Base-by-base conservation (phyloP, 2,329 filamentous ascomycete genomes). In the Helotiales sp. region DNA sequence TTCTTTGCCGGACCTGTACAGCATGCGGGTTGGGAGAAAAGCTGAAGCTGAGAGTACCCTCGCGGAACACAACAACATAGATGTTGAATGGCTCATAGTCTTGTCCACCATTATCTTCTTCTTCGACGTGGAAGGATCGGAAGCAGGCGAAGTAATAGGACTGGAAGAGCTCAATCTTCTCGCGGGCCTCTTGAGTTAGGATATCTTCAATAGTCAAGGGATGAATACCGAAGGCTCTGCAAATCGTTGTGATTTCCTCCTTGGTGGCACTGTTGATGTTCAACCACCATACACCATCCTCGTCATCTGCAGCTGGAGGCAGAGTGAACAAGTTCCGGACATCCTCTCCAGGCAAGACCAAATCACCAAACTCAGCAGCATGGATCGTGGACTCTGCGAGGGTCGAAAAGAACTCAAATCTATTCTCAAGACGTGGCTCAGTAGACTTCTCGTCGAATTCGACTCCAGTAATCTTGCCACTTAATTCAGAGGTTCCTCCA, bases 101-200 rank as follows among this genome's bases (percentile, higher is more conserved):
- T 65, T 92, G 88, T 59, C 90, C 90, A 37, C 89, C 86, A 24
- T 55, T 57, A 73, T 92, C 90, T 73, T 96, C 91, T 71, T 93
- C 84, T 63, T 95, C 91, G 10, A 87, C 81, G 73, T 88, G 91
- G 83, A 98, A 99, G 1, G 94, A 97, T 62, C 95, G 89, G 86
- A 98, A 99, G 79, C 93, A 97, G 60, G 97, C 93, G 79, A 99
- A 98, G 81, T 99, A 99, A 82, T 99, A 99, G 49, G 93, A 93
- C 26, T 93, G 92, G 82, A 99, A 99, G 26, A 99, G 86, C 80
- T 99, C 96, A 64, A 99, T 97, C 83, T 99, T 99, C 82, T 99
- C 96, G 50, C 96, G 93, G 11, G 94, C 91, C 80, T 99, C 96
- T 78, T 97, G 93, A 0, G 93, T 97, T 68, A 91, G 90, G 73